phyloP scores from a whole-genome alignment of 129 eudicot species.

The Tanacetum coccineum region DNA sequence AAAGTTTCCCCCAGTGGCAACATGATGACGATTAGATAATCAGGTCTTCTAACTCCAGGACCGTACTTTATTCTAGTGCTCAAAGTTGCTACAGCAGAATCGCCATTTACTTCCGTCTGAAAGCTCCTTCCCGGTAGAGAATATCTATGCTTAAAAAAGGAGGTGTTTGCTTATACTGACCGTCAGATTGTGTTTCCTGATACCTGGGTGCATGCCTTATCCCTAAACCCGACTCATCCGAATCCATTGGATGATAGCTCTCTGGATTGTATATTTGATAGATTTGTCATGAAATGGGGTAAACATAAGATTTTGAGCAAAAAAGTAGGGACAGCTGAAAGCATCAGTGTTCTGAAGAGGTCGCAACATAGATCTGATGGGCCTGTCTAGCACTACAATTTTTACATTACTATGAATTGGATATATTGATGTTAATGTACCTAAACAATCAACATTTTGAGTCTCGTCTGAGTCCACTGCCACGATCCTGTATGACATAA shows the following conservation, averaged over 20 bases:
- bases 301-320: conserved; percentile 7
- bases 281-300: conserved; percentile 35
- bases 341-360: conserved; percentile 44
- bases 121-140: conserved; percentile 36
- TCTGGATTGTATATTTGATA: conserved; percentile 39
- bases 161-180: conserved; percentile 30
- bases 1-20: conserved; percentile 34
- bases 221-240: conserved; percentile 43
- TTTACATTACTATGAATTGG: conserved; percentile 35
- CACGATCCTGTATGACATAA: conserved; percentile 82
- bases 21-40: conserved; percentile 30
- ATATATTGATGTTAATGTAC: conserved; percentile 34
- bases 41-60: conserved; percentile 33
- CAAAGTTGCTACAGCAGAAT: conserved; percentile 1
- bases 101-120: neutral
- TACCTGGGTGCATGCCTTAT: conserved; percentile 35
- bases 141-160: conserved; percentile 32
- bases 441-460: conserved; percentile 45
- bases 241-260: conserved; percentile 34
- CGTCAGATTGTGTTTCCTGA: conserved; percentile 34
- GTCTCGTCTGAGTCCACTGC: conserved; percentile 90
- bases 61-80: conserved; percentile 39
- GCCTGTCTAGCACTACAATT: conserved; percentile 43
- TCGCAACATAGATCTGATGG: conserved; percentile 49
- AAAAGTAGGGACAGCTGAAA: neutral